These are phyloP conservation scores for Phaffomyces antillensis DNA, from an alignment of 805 yeast genomes.

Conservation along the genomic window DNA sequence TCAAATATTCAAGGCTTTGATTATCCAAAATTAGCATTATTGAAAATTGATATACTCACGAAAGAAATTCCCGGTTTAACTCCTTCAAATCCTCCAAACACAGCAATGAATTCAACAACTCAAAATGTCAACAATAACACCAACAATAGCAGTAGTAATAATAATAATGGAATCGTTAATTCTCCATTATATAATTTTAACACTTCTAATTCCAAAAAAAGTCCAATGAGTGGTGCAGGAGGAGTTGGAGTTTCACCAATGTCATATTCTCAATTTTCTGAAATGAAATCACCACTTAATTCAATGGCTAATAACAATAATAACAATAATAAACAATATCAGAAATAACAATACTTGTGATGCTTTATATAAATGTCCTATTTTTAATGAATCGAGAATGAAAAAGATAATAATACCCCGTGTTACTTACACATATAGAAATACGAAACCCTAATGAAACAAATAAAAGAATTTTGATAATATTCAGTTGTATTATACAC, in stretches of 20 bases:
- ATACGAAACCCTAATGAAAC: background rate
- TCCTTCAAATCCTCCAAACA: constrained; percentile 18
- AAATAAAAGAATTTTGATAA: no score
- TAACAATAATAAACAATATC: background rate
- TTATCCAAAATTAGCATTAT: constrained; percentile 69
- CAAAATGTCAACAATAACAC: background rate
- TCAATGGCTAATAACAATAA: background rate
- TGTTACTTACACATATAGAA: no score
- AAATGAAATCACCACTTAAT: constrained; percentile 1
- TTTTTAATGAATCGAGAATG: no score
- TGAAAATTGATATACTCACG: constrained; percentile 62
- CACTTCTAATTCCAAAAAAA: background rate
- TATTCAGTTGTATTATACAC: no score
- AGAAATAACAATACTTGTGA: no score
- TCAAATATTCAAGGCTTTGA: constrained; percentile 35
- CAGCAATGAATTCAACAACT: constrained; percentile 4
- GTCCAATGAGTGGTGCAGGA: no score
- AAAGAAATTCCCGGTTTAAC: constrained; percentile 61
- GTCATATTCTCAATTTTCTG: constrained; percentile 9
- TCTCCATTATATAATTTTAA: constrained; percentile 4
- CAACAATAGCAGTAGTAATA: background rate
- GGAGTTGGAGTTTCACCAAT: constrained; percentile 6
- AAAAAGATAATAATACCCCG: no score
- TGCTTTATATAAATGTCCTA: no score
- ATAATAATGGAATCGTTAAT: no score